Evolutionary conservation across 169 alveolate genomes (phyloP).

Genomic region (Prorocentrum cordatum): DNA sequence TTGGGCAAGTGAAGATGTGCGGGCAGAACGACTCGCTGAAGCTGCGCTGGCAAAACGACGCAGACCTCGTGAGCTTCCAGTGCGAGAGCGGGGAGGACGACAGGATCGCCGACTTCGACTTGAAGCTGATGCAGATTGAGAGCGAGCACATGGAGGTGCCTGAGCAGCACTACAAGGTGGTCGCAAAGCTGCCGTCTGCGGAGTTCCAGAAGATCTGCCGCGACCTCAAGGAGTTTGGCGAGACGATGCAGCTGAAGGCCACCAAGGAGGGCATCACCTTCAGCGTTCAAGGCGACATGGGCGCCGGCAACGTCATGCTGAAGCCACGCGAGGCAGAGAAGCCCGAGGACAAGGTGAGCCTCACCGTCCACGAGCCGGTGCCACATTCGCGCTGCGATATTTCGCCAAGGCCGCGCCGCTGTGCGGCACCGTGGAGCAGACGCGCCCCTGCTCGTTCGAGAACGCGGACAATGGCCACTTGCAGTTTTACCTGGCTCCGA

Average conservation of each 20-base stretch:
- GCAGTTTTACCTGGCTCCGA: neutral
- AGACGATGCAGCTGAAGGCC: constrained; percentile 15
- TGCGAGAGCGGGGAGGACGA: constrained; percentile 30
- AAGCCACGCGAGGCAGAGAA: constrained; percentile 23
- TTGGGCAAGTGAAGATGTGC: no score
- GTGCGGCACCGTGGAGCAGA: constrained; percentile 50
- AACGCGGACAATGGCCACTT: neutral
- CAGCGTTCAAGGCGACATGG: constrained; percentile 17
- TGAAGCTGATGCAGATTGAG: constrained; percentile 37
- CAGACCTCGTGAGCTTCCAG: constrained; percentile 6
- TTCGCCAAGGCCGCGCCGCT: constrained; percentile 37
- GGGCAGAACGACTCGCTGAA: no score
- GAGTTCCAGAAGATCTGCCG: constrained; percentile 40
- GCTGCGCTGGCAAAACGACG: no score
- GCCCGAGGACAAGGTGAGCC: constrained; percentile 34
- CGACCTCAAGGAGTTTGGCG: constrained; percentile 42
- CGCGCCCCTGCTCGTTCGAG: constrained; percentile 51
- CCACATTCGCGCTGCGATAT: constrained; percentile 7
- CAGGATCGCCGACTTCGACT: constrained; percentile 27
- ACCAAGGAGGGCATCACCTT: constrained; percentile 30
- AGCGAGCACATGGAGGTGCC: constrained; percentile 55
- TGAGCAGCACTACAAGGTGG: constrained; percentile 58
- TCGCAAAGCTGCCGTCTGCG: neutral
- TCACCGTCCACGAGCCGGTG: constrained; percentile 49
- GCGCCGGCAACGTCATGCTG: constrained; percentile 25